phyloP scores from a whole-genome alignment of 177 flowering plant genomes.

The Vitis hybrid region DNA sequence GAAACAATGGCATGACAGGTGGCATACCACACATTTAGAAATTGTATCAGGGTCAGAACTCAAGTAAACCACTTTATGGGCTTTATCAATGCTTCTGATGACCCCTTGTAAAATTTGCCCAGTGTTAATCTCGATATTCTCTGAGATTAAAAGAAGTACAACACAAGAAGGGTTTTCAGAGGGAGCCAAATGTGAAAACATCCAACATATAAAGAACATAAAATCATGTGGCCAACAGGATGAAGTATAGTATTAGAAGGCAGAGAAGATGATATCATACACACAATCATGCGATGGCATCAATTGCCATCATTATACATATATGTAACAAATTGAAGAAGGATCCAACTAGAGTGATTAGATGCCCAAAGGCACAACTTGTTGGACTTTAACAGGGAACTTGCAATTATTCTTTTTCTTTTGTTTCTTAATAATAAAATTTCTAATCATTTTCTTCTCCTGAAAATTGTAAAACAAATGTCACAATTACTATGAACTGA shows the following conservation, averaged over 20 bases:
- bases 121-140: slow-evolving; percentile 33
- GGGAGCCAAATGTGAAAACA: background rate
- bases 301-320: too few species aligned
- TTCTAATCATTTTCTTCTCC: too few species aligned
- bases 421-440: too few species aligned
- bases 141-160: background rate
- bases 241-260: background rate
- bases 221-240: background rate
- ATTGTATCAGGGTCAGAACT: slow-evolving; percentile 59
- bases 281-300: too few species aligned
- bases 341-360: too few species aligned
- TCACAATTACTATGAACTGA: too few species aligned
- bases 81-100: slow-evolving; percentile 72
- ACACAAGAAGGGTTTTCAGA: background rate
- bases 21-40: slow-evolving; percentile 74
- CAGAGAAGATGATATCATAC: too few species aligned
- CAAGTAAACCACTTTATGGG: slow-evolving; percentile 71
- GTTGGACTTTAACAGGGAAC: too few species aligned
- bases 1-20: slow-evolving; percentile 2
- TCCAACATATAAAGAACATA: background rate
- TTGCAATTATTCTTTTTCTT: too few species aligned
- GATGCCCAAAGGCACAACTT: too few species aligned
- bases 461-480: too few species aligned
- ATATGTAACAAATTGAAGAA: too few species aligned
- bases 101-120: slow-evolving; percentile 82